A percentile compares a stretch with the other conserved stretches of the same genome.
These are phyloP conservation scores for Hyphopichia homilentoma DNA, from an alignment of 805 yeast species.

Conservation along the genomic window DNA sequence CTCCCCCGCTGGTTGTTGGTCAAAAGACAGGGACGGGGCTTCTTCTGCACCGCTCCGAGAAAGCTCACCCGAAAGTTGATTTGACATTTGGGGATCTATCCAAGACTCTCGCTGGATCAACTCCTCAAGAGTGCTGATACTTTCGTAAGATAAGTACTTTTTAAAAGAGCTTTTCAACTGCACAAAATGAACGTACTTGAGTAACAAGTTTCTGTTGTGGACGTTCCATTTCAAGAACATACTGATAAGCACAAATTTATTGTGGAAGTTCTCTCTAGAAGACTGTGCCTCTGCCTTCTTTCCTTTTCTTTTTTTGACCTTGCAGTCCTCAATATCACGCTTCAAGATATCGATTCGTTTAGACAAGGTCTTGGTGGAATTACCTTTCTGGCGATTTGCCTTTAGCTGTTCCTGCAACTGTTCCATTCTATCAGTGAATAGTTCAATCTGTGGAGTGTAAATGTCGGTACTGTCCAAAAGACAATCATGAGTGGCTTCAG, in stretches of 20 bases:
- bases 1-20: constrained; percentile 1
- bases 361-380: constrained; percentile 6
- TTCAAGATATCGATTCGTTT: constrained; percentile 18
- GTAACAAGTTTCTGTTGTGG: constrained; percentile 27
- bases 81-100: no score
- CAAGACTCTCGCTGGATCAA: no score
- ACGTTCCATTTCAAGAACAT: constrained; percentile 43
- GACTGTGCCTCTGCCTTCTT: background rate
- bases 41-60: constrained; percentile 12
- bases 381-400: constrained; percentile 6
- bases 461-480: constrained; percentile 22
- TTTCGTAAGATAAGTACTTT: constrained; percentile 32
- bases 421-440: constrained; percentile 21
- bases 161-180: constrained; percentile 21
- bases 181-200: constrained; percentile 36
- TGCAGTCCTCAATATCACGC: constrained; percentile 11
- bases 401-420: constrained; percentile 18
- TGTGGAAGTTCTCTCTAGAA: constrained; percentile 23
- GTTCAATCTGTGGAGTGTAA: constrained; percentile 23
- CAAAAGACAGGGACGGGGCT: background rate
- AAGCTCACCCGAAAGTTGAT: constrained; percentile 7
- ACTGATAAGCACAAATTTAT: constrained; percentile 33
- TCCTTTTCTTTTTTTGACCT: constrained; percentile 3
- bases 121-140: constrained; percentile 30
- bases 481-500: constrained; percentile 29